Conservation (phyloP, 1,284 basidiomycete genomes). For the Pyrrhoderma lamaoense region DNA sequence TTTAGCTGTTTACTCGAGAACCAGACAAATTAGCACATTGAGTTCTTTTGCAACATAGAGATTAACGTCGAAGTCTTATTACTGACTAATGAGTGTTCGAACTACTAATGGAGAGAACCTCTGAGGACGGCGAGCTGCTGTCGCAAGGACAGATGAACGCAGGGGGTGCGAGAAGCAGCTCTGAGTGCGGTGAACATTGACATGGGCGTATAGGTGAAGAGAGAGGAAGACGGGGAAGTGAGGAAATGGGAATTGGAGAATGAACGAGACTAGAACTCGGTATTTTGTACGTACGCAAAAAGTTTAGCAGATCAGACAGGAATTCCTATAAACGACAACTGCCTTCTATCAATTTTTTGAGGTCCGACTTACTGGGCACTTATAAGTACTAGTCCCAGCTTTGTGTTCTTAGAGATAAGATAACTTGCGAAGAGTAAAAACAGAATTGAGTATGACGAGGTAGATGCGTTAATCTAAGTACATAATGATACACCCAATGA, state of each 20-base stretch:
- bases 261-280: background rate
- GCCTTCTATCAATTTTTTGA: no score
- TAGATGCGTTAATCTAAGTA: no score
- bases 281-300: background rate
- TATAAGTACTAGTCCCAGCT: no score
- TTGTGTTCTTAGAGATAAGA: no score
- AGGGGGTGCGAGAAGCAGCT: conserved; percentile 11
- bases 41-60: background rate
- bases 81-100: conserved; percentile 35
- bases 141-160: background rate
- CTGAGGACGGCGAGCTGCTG: conserved; percentile 3
- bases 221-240: background rate
- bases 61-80: background rate
- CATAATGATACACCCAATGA: no score
- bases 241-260: background rate
- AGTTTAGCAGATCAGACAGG: no score
- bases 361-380: no score
- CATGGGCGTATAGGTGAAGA: conserved; percentile 11
- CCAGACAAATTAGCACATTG: background rate
- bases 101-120: conserved; percentile 14
- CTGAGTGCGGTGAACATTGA: conserved; percentile 13
- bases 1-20: conserved; percentile 47
- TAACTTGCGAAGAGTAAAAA: no score
- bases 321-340: no score
- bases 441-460: no score